A percentile compares a stretch with the other conserved stretches of the same genome.
Evolutionary conservation across 2,329 filamentous ascomycete species (phyloP).

Genomic region (Pseudogymnoascus destructans): DNA sequence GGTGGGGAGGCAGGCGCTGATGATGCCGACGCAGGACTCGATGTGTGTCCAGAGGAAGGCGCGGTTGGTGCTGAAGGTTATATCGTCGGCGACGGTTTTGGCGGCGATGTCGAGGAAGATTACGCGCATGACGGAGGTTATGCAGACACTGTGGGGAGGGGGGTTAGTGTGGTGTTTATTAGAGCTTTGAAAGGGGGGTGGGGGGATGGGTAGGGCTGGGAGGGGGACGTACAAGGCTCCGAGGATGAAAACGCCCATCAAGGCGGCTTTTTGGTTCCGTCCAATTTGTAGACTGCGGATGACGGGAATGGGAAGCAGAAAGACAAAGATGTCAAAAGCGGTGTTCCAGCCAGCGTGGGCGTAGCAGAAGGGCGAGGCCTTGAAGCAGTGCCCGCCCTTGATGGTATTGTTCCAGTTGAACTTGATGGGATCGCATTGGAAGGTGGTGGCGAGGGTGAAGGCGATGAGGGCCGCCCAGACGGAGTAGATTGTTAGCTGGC

Average conservation of each 20-base stretch:
- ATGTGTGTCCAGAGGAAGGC: conserved; percentile 14
- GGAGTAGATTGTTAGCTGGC: conserved; percentile 12
- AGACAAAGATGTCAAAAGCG: neutral
- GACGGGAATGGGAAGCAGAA: neutral
- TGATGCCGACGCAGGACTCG: conserved; percentile 14
- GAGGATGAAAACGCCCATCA: neutral
- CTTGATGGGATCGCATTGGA: conserved; percentile 13
- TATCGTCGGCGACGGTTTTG: neutral
- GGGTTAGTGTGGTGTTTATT: neutral
- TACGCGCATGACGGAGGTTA: neutral
- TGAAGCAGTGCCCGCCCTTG: conserved; percentile 13
- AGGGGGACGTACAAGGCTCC: neutral
- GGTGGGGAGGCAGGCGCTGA: conserved; percentile 13
- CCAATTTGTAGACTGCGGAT: neutral
- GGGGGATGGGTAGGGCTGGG: neutral
- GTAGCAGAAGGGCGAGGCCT: conserved; percentile 14
- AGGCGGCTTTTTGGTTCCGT: neutral
- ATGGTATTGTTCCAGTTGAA: conserved; percentile 12
- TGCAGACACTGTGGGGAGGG: neutral
- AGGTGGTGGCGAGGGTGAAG: conserved; percentile 12
- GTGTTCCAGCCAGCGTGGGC: conserved; percentile 13
- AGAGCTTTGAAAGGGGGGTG: neutral
- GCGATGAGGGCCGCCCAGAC: conserved; percentile 9
- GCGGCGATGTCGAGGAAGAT: neutral
- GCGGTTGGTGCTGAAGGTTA: conserved; percentile 9